Conservation (phyloP, 345 rosid species). For the Heritiera littoralis region DNA sequence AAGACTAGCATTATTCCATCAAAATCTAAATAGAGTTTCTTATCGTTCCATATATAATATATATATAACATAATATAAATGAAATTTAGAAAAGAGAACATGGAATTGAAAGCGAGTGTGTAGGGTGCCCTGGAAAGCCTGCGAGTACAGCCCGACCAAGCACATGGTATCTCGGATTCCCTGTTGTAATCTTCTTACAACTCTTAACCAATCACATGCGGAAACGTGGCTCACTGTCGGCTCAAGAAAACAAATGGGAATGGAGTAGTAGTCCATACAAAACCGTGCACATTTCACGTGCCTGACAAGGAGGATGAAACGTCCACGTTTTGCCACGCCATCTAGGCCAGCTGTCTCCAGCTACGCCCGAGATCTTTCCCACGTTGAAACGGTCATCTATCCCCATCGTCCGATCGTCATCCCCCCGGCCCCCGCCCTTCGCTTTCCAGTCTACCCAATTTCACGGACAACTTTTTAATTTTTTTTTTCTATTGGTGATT, state of each 20-base stretch:
- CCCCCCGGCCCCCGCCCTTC: neutral
- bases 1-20: neutral
- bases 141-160: neutral
- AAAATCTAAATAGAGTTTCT: neutral
- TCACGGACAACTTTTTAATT: neutral
- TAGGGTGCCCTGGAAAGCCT: neutral
- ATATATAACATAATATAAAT: too few relatives aligned
- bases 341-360: neutral
- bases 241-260: neutral
- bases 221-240: slow-evolving; percentile 30
- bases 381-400: slow-evolving; percentile 8
- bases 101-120: neutral
- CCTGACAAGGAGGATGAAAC: neutral
- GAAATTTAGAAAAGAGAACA: too few relatives aligned
- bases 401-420: neutral
- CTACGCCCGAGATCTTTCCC: neutral
- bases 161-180: neutral
- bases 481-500: neutral
- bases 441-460: neutral
- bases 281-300: slow-evolving; percentile 33
- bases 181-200: neutral
- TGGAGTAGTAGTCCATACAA: neutral
- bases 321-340: slow-evolving; percentile 22
- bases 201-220: neutral
- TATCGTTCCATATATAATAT: neutral